Evolutionary conservation across 169 alveolate genomes (phyloP).

Genomic region (Plasmodium gonderi): DNA sequence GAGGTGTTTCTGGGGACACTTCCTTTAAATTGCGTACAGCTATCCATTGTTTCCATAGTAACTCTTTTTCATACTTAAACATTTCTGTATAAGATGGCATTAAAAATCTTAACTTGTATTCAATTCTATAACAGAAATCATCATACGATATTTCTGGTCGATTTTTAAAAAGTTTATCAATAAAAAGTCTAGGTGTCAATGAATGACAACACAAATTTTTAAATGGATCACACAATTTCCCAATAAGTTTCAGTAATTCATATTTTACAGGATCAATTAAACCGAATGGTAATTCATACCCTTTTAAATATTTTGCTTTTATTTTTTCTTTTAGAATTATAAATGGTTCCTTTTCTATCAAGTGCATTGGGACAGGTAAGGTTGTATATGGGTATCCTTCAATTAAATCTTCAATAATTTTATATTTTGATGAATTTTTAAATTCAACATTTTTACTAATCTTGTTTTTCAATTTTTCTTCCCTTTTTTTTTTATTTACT

Average conservation of each 20-base stretch:
- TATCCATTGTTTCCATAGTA: conserved; percentile 36
- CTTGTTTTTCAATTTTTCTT: conserved; percentile 46
- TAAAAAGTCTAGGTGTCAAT: conserved; percentile 78
- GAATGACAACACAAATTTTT: conserved; percentile 81
- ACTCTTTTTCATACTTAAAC: conserved; percentile 80
- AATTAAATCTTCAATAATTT: conserved; percentile 48
- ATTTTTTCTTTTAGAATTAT: conserved; percentile 62
- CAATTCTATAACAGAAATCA: conserved; percentile 80
- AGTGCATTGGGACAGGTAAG: background rate
- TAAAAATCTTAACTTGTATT: conserved; percentile 78
- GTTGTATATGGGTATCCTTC: conserved; percentile 55
- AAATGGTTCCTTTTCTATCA: conserved; percentile 35
- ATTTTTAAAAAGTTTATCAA: conserved; percentile 76
- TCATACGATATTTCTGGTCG: conserved; percentile 75
- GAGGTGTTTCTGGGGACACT: conserved; percentile 33
- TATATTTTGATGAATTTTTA: conserved; percentile 42
- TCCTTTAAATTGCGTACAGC: conserved; percentile 28
- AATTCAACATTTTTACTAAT: background rate
- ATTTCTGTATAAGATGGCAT: conserved; percentile 85
- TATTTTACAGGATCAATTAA: conserved; percentile 75
- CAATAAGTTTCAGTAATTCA: conserved; percentile 83
- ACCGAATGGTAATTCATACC: conserved; percentile 83
- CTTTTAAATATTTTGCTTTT: conserved; percentile 76
- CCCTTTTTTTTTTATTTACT: conserved; percentile 64
- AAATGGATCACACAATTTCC: conserved; percentile 84